These are phyloP conservation scores for Ailanthus altissimus DNA, from an alignment of 345 rosid species.

Conservation along the genomic window DNA sequence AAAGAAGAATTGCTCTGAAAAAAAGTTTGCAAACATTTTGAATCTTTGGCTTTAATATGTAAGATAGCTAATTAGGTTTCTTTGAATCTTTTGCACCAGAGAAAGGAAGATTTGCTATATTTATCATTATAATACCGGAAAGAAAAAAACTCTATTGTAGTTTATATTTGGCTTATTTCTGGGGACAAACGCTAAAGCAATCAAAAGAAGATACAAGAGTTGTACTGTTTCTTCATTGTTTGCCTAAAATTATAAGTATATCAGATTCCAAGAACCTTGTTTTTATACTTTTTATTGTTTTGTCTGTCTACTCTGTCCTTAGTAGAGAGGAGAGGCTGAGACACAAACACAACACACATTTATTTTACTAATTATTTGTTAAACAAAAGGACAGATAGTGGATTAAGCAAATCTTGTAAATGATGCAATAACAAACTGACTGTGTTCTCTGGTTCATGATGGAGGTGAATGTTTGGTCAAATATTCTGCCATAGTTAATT, in stretches of 20 bases:
- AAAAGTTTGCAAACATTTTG: constrained; percentile 15
- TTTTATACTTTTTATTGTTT: constrained; percentile 5
- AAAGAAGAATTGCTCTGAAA: too few species aligned
- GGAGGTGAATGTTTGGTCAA: background rate
- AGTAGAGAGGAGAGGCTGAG: too few species aligned
- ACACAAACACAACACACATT: background rate
- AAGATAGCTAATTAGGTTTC: background rate
- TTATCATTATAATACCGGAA: too few species aligned
- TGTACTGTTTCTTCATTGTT: too few species aligned
- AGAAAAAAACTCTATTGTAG: background rate
- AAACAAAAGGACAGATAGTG: background rate
- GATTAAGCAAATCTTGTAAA: background rate
- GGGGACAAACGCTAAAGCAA: background rate
- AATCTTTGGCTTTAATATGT: constrained; percentile 2
- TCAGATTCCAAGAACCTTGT: too few species aligned
- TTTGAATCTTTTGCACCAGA: background rate
- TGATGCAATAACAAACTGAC: background rate
- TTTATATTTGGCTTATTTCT: background rate
- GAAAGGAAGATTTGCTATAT: too few species aligned
- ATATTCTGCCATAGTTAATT: background rate
- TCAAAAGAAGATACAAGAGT: background rate
- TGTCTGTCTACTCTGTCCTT: too few species aligned
- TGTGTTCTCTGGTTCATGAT: too few species aligned
- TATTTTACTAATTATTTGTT: too few species aligned
- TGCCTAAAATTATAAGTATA: too few species aligned